phyloP scores from a whole-genome alignment of 805 yeast species.

The Sugiyamaella smithiae region DNA sequence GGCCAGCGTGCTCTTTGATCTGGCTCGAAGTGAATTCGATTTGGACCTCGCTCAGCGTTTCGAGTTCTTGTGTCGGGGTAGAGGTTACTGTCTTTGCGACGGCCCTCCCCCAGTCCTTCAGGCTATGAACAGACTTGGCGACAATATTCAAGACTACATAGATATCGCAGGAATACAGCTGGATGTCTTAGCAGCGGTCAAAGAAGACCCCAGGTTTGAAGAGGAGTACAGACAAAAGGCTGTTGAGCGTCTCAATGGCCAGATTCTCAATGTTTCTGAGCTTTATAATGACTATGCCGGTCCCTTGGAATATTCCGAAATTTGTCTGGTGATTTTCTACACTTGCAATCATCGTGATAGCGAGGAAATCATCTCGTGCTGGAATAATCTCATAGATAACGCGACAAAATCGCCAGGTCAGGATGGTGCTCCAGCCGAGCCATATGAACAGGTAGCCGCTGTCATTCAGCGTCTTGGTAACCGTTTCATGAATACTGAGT shows the following conservation, averaged over 20 bases:
- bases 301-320: slow-evolving; percentile 81
- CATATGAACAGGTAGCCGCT: slow-evolving; percentile 39
- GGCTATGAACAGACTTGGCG: slow-evolving; percentile 46
- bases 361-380: slow-evolving; percentile 76
- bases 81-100: slow-evolving; percentile 85
- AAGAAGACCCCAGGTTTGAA: slow-evolving; percentile 41
- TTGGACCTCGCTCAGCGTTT: slow-evolving; percentile 70
- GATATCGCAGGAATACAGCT: slow-evolving; percentile 86
- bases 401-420: slow-evolving; percentile 17
- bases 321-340: slow-evolving; percentile 74
- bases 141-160: slow-evolving; percentile 64
- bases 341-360: slow-evolving; percentile 80
- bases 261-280: slow-evolving; percentile 69
- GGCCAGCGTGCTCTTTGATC: slow-evolving; percentile 71
- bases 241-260: slow-evolving; percentile 53
- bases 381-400: slow-evolving; percentile 69
- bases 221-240: slow-evolving; percentile 50
- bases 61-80: slow-evolving; percentile 86
- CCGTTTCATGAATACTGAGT: slow-evolving; percentile 63
- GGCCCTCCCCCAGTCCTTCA: slow-evolving; percentile 76
- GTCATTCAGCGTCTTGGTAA: slow-evolving; percentile 53
- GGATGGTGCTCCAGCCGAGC: slow-evolving; percentile 29
- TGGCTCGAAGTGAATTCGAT: slow-evolving; percentile 72
- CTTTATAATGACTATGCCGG: slow-evolving; percentile 83
- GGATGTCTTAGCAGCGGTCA: slow-evolving; percentile 45